Percentiles rank a stretch among this genome's conserved stretches.
phyloP scores from a whole-genome alignment of 208 protist genomes.

The Phytomonas sp. region DNA sequence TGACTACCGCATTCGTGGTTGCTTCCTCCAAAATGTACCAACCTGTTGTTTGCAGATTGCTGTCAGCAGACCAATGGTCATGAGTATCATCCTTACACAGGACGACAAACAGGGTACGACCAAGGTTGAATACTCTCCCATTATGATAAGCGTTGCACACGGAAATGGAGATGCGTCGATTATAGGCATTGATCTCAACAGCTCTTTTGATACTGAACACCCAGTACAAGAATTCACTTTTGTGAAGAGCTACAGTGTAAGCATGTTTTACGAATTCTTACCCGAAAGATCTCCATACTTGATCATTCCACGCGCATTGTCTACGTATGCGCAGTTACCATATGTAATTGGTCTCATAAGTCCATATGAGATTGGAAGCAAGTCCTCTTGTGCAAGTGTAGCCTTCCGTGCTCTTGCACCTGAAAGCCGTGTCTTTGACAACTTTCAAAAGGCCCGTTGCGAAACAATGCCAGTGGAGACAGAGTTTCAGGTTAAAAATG shows the following conservation, averaged over 20 bases:
- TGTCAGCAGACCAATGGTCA: conserved; percentile 29
- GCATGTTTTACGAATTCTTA: conserved; percentile 71
- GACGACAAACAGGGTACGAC: conserved; percentile 67
- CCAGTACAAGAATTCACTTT: conserved; percentile 66
- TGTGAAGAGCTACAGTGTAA: conserved; percentile 60
- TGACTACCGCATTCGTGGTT: conserved; percentile 74
- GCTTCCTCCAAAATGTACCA: conserved; percentile 62
- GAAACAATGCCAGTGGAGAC: conserved; percentile 46
- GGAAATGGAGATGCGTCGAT: conserved; percentile 30
- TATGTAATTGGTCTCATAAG: conserved; percentile 52
- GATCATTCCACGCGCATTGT: conserved; percentile 63
- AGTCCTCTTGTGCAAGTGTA: conserved; percentile 36
- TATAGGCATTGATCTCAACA: conserved; percentile 66
- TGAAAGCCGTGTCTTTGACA: conserved; percentile 63
- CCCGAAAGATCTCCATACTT: conserved; percentile 74
- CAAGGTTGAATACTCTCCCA: conserved; percentile 46
- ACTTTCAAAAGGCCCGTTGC: conserved; percentile 56
- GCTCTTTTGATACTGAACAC: conserved; percentile 66
- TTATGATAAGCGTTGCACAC: conserved; percentile 79
- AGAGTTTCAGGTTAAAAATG: conserved; percentile 62
- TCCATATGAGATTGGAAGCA: conserved; percentile 49
- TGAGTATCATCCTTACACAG: conserved; percentile 63
- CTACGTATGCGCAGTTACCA: conserved; percentile 33
- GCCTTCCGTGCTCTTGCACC: conserved; percentile 53
- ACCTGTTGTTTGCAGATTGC: conserved; percentile 59